phyloP scores from a whole-genome alignment of 345 rosid genomes.

The Lumnitzera littorea region DNA sequence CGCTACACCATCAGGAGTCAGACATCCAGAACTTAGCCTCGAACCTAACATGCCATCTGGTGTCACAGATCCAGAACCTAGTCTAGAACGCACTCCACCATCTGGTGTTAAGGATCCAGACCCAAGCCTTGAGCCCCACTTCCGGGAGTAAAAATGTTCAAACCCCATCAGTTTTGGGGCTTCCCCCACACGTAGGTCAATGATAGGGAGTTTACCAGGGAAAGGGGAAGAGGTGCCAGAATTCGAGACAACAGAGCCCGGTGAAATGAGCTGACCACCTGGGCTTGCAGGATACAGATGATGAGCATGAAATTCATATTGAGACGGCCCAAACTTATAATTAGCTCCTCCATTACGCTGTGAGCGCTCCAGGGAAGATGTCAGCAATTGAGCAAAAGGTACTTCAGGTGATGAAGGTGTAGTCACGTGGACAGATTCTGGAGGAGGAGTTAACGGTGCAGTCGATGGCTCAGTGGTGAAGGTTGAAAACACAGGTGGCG shows the following conservation, averaged over 20 bases:
- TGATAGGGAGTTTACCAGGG: constrained; percentile 48
- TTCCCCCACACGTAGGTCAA: constrained; percentile 53
- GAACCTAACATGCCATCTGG: constrained; percentile 71
- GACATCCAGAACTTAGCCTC: constrained; percentile 62
- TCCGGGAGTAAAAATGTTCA: constrained; percentile 63
- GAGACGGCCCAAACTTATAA: constrained; percentile 59
- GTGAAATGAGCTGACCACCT: constrained; percentile 78
- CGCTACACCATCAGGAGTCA: constrained; percentile 59
- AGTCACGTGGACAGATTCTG: constrained; percentile 79
- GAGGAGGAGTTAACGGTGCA: constrained; percentile 91
- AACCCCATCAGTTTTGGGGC: constrained; percentile 63
- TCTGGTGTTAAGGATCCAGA: constrained; percentile 87
- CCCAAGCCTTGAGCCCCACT: constrained; percentile 83
- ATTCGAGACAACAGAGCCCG: constrained; percentile 69
- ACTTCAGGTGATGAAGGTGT: constrained; percentile 98
- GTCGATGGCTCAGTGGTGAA: constrained; percentile 90
- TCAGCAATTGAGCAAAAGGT: constrained; percentile 84
- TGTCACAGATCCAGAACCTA: constrained; percentile 75
- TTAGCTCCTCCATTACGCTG: constrained; percentile 52
- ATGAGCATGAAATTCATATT: constrained; percentile 57
- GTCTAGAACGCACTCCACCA: constrained; percentile 66
- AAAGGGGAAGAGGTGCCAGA: constrained; percentile 78
- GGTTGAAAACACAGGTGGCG: constrained; percentile 93
- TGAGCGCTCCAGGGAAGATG: constrained; percentile 93
- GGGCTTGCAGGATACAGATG: constrained; percentile 79